Conservation (phyloP, 371 early-diverging fungal genomes). For the Fennellomyces sp. region DNA sequence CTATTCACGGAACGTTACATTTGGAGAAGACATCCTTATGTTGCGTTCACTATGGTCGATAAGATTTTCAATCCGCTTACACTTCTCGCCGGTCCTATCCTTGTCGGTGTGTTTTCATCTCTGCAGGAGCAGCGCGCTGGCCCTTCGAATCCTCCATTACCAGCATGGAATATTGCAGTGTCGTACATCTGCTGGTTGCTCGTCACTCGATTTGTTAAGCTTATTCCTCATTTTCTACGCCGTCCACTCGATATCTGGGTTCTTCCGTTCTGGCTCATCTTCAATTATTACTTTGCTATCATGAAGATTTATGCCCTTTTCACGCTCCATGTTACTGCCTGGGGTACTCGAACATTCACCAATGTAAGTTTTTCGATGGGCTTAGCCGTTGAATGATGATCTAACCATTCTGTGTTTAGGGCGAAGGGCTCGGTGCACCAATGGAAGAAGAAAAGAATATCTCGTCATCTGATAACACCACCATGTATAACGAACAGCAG, state of each 20-base stretch:
- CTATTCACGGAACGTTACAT: constrained; percentile 64
- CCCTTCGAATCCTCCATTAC: constrained; percentile 20
- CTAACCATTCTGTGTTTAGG: neutral
- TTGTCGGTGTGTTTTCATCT: constrained; percentile 46
- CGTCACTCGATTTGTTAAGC: constrained; percentile 62
- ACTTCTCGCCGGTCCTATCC: constrained; percentile 67
- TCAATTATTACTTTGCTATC: constrained; percentile 67
- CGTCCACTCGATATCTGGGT: constrained; percentile 63
- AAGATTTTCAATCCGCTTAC: constrained; percentile 75
- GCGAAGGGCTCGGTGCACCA: constrained; percentile 14
- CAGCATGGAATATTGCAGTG: constrained; percentile 57
- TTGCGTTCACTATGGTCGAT: constrained; percentile 76
- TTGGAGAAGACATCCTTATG: constrained; percentile 70
- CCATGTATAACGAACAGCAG: neutral
- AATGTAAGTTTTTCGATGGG: constrained; percentile 9
- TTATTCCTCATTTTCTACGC: constrained; percentile 60
- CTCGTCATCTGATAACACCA: neutral
- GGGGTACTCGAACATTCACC: constrained; percentile 58
- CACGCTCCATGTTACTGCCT: constrained; percentile 66
- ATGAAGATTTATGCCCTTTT: constrained; percentile 66
- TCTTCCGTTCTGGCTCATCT: constrained; percentile 64
- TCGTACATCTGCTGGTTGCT: constrained; percentile 63
- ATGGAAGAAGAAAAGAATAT: constrained; percentile 9
- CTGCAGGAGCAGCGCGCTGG: constrained; percentile 9
- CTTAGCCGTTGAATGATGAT: neutral